These are phyloP conservation scores for Cucurbita moschata DNA, from an alignment of 306 rosid genomes.

Conservation along the genomic window DNA sequence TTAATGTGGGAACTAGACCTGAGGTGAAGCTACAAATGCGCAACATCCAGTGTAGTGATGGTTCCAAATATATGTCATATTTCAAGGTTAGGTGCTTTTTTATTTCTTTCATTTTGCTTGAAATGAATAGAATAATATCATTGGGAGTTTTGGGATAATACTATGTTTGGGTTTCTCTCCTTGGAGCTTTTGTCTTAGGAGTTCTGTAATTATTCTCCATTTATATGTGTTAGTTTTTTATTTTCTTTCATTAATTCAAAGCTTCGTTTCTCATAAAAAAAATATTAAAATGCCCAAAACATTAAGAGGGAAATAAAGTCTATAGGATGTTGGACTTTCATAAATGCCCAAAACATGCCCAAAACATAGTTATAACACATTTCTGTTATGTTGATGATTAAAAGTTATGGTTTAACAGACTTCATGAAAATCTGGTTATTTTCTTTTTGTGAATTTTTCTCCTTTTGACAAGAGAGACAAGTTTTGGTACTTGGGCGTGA, in stretches of 20 bases:
- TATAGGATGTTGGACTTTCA: background rate
- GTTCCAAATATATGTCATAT: slow-evolving; percentile 85
- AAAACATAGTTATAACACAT: background rate
- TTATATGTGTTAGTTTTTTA: no score
- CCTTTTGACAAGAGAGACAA: background rate
- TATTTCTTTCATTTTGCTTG: no score
- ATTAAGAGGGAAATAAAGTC: background rate
- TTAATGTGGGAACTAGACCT: slow-evolving; percentile 23
- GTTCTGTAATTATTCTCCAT: no score
- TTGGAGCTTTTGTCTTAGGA: no score
- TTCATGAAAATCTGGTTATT: background rate
- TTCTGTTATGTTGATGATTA: background rate
- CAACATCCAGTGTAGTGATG: slow-evolving; percentile 35
- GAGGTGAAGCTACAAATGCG: slow-evolving; percentile 38
- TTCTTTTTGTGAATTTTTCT: background rate
- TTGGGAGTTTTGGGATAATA: no score
- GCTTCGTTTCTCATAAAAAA: background rate
- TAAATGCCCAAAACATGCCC: background rate
- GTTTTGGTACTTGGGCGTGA: background rate
- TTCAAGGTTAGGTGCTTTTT: slow-evolving; percentile 53
- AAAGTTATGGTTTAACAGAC: background rate
- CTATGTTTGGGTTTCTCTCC: no score
- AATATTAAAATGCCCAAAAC: background rate
- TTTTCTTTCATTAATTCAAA: no score
- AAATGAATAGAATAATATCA: no score